phyloP scores from a whole-genome alignment of 306 rosid species.

The Trifolium fragiferum region DNA sequence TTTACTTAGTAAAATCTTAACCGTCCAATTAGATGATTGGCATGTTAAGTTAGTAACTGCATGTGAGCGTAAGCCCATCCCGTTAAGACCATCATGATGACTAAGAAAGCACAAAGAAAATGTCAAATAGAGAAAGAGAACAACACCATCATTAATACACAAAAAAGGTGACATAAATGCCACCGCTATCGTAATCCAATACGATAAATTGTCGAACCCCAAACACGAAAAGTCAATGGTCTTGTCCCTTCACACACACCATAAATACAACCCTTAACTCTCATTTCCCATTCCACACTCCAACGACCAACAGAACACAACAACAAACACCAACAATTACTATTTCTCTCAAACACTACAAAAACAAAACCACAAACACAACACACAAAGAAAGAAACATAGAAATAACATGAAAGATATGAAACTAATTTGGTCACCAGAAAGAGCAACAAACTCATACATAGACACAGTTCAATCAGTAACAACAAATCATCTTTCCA shows the following conservation, averaged over 20 bases:
- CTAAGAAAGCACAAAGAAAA: conserved; percentile 34
- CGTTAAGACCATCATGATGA: background rate
- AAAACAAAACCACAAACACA: background rate
- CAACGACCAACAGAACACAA: conserved; percentile 25
- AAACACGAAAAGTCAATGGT: conserved; percentile 60
- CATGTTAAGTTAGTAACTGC: too few relatives aligned
- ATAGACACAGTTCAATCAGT: conserved; percentile 84
- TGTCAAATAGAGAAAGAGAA: background rate
- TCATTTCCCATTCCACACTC: background rate
- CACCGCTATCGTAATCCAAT: conserved; percentile 47
- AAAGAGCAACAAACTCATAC: conserved; percentile 82
- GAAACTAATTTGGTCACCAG: conserved; percentile 97
- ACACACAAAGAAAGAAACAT: background rate
- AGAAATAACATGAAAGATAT: conserved; percentile 36
- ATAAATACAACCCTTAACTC: conserved; percentile 23
- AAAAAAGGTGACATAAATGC: background rate
- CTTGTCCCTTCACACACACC: background rate
- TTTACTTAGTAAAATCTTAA: too few relatives aligned
- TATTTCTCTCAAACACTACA: background rate
- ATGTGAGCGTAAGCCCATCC: too few relatives aligned
- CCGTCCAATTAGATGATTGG: too few relatives aligned
- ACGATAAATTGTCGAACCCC: conserved; percentile 43
- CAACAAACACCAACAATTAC: background rate
- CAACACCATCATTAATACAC: background rate
- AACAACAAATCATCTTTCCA: conserved; percentile 49